Evolutionary conservation across 345 rosid species (phyloP).

Genomic region (Laguncularia racemosa): DNA sequence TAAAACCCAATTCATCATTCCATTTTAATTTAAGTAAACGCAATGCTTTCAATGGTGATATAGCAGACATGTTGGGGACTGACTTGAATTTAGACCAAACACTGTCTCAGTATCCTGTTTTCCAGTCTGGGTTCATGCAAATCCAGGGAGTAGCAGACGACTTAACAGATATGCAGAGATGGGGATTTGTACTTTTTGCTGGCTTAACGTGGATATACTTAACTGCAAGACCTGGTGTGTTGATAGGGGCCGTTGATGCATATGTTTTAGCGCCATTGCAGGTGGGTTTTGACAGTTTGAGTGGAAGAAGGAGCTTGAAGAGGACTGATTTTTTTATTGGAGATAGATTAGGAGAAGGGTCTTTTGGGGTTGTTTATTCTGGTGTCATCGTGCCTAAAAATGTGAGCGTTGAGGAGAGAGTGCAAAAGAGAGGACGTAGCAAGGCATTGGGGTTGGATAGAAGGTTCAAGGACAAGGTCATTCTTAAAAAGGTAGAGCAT

Average conservation of each 20-base stretch:
- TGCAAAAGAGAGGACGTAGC: conserved; percentile 35
- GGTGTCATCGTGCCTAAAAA: conserved; percentile 71
- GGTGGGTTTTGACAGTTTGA: conserved; percentile 52
- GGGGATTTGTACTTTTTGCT: conserved; percentile 46
- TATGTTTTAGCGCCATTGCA: conserved; percentile 87
- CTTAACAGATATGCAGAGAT: conserved; percentile 50
- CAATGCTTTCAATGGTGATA: conserved; percentile 40
- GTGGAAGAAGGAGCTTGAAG: conserved; percentile 65
- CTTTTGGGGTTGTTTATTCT: conserved; percentile 81
- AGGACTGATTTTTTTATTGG: conserved; percentile 61
- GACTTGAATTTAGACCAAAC: conserved; percentile 21
- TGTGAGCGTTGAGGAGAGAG: conserved; percentile 31
- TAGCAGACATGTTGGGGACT: conserved; percentile 20
- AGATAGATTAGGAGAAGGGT: conserved; percentile 87
- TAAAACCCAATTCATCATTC: conserved; percentile 20
- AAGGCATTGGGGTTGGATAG: conserved; percentile 27
- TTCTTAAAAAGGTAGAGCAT: conserved; percentile 61
- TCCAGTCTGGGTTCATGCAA: conserved; percentile 34
- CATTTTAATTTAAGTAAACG: conserved; percentile 25
- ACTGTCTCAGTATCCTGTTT: conserved; percentile 33
- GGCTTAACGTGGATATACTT: conserved; percentile 73
- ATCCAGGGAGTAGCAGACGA: conserved; percentile 33
- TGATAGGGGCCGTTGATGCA: conserved; percentile 83
- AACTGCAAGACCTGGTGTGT: conserved; percentile 90
- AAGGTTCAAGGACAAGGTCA: conserved; percentile 62